These are phyloP conservation scores for Haberlea rhodopensis DNA, from an alignment of 257 asterid genomes.

Conservation along the genomic window DNA sequence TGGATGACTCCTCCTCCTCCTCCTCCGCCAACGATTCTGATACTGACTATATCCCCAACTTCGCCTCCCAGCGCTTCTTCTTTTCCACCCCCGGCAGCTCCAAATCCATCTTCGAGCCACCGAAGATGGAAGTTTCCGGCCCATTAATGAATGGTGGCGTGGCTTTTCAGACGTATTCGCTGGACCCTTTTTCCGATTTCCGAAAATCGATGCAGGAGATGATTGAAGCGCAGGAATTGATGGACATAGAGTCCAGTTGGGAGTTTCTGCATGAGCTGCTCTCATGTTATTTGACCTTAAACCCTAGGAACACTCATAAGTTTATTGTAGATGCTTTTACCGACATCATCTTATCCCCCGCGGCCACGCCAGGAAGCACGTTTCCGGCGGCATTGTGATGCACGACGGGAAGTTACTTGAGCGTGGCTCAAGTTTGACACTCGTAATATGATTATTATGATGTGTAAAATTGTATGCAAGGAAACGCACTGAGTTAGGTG, in stretches of 20 bases:
- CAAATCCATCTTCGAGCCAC: constrained; percentile 57
- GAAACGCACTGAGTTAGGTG: too few relatives aligned
- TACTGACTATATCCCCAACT: constrained; percentile 44
- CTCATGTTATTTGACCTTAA: constrained; percentile 54
- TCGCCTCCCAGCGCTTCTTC: constrained; percentile 82
- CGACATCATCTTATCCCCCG: constrained; percentile 59
- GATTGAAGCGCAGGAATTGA: constrained; percentile 52
- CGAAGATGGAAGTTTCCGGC: neutral
- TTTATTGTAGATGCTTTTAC: constrained; percentile 64
- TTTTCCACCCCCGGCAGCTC: constrained; percentile 75
- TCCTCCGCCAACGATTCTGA: constrained; percentile 40
- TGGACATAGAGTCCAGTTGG: constrained; percentile 43
- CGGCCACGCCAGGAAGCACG: constrained; percentile 19
- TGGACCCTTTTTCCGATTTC: constrained; percentile 70
- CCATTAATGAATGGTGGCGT: constrained; percentile 48
- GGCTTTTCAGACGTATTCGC: constrained; percentile 60
- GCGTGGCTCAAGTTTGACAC: neutral
- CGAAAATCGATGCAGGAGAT: constrained; percentile 73
- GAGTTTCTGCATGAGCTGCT: constrained; percentile 69
- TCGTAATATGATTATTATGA: too few relatives aligned
- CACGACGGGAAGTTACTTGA: constrained; percentile 10
- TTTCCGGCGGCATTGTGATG: constrained; percentile 13
- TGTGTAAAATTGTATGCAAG: too few relatives aligned
- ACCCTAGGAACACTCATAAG: constrained; percentile 69
- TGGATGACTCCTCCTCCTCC: constrained; percentile 23